Evolutionary conservation across 192 early-diverging fungal species (phyloP).

Genomic region (Coemansia sp.): DNA sequence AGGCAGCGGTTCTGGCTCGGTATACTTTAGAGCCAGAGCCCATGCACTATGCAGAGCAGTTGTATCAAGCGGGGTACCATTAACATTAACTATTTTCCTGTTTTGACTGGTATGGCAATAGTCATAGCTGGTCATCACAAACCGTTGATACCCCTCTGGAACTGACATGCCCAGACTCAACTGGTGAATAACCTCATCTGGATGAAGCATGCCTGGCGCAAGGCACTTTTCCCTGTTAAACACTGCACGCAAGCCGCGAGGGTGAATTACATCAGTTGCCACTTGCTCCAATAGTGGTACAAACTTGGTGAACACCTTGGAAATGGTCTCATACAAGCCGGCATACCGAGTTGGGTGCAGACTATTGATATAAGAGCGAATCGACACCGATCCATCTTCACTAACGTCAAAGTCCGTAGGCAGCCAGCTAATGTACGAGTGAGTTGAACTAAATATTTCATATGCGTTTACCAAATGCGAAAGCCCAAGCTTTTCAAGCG

Average conservation of each 20-base stretch:
- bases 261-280: constrained; percentile 11
- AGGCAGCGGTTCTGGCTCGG: constrained; percentile 32
- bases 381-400: neutral
- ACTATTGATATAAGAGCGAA: constrained; percentile 9
- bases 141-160: neutral
- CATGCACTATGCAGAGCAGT: neutral
- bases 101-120: neutral
- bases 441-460: neutral
- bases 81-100: neutral
- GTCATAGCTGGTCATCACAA: neutral
- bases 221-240: neutral
- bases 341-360: constrained; percentile 2
- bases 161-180: neutral
- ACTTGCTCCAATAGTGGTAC: constrained; percentile 54
- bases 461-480: neutral
- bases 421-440: neutral
- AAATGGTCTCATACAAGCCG: neutral
- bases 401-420: neutral
- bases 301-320: neutral
- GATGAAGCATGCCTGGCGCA: neutral
- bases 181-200: neutral
- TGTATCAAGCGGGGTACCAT: neutral
- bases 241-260: neutral
- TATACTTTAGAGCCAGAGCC: constrained; percentile 12
- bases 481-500: neutral